phyloP scores from a whole-genome alignment of 306 rosid species.

The Cucurbita argyrosperma region DNA sequence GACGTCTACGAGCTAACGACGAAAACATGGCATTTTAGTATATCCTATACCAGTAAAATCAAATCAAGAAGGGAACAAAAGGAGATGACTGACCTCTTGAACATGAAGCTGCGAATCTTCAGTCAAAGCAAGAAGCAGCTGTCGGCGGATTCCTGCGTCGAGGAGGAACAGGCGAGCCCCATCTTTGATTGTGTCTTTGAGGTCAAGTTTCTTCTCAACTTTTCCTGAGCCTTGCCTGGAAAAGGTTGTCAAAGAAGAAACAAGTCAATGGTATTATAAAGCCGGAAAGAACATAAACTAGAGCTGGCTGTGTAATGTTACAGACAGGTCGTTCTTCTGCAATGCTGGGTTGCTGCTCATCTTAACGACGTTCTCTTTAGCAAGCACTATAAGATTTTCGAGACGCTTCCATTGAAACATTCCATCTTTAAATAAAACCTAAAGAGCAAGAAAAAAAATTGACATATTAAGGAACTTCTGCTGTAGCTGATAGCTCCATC shows the following conservation, averaged over 20 bases:
- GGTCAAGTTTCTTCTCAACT: conserved; percentile 61
- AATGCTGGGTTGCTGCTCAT: conserved; percentile 95
- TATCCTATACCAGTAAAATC: neutral
- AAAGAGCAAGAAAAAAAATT: neutral
- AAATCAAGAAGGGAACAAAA: neutral
- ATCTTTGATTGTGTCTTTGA: conserved; percentile 88
- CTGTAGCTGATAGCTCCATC: neutral
- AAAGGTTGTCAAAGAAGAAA: conserved; percentile 10
- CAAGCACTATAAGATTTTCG: conserved; percentile 89
- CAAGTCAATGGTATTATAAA: conserved; percentile 4
- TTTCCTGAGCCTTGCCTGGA: conserved; percentile 37
- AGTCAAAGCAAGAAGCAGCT: conserved; percentile 90
- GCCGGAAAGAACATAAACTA: conserved; percentile 10
- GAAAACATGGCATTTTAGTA: conserved; percentile 15
- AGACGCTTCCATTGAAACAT: conserved; percentile 96
- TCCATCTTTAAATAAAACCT: conserved; percentile 95
- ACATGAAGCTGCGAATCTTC: conserved; percentile 96
- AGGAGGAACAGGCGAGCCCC: conserved; percentile 87
- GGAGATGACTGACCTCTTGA: conserved; percentile 51
- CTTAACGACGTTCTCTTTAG: conserved; percentile 87
- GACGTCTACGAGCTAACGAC: conserved; percentile 76
- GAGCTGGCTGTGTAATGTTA: conserved; percentile 10
- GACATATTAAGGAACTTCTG: neutral
- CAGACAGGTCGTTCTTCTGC: conserved; percentile 49
- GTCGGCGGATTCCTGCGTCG: conserved; percentile 79